Conservation (phyloP, 2,329 filamentous ascomycete genomes). For the Arthrobotrys megalospora region DNA sequence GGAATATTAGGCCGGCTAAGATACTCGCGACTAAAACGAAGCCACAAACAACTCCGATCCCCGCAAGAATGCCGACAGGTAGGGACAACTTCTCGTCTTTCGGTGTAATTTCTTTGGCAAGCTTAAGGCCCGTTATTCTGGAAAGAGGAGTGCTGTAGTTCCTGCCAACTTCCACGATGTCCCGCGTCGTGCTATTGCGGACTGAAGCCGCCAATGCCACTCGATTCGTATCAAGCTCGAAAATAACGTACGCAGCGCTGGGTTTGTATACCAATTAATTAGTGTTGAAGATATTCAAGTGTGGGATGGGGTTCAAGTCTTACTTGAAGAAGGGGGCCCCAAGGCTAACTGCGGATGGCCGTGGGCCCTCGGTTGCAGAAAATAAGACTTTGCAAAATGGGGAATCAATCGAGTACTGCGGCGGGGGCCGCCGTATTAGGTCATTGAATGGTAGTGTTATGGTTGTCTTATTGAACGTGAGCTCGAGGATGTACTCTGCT, state of each 20-base stretch:
- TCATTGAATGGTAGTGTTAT: constrained; percentile 22
- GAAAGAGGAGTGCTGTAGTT: background rate
- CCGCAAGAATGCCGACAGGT: background rate
- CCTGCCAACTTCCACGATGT: constrained; percentile 23
- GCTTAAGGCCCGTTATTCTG: too few relatives aligned
- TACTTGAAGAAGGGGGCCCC: constrained; percentile 23
- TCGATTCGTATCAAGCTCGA: background rate
- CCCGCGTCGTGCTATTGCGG: background rate
- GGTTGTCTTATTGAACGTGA: background rate
- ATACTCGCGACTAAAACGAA: background rate
- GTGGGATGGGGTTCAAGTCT: background rate
- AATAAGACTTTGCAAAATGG: background rate
- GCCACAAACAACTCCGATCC: background rate
- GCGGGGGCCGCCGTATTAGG: background rate
- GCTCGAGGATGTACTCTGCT: background rate
- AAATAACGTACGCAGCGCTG: constrained; percentile 5
- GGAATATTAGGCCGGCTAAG: background rate
- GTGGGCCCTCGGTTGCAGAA: background rate
- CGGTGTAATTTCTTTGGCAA: too few relatives aligned
- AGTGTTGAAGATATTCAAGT: background rate
- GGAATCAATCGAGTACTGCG: background rate
- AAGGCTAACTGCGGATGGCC: background rate
- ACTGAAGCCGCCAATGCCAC: background rate
- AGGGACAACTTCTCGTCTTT: background rate
- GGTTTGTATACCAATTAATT: background rate